These are phyloP conservation scores for Fistulifera solaris DNA, from an alignment of 108 stramenopile genomes.

Conservation along the genomic window DNA sequence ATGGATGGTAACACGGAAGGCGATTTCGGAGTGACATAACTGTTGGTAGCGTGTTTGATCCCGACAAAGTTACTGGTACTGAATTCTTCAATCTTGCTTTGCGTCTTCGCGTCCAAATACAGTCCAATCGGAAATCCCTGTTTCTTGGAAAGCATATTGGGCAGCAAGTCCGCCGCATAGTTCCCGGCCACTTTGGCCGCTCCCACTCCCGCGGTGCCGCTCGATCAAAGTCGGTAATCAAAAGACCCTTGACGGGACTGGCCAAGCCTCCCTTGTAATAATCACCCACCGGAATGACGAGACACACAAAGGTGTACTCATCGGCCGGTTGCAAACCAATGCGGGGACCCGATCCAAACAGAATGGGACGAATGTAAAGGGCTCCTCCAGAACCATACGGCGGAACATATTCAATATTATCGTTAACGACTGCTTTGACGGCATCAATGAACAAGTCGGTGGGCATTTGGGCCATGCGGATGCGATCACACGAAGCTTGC, in stretches of 20 bases:
- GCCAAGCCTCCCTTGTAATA: conserved; percentile 96
- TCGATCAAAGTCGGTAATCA: conserved; percentile 93
- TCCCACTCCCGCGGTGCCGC: conserved; percentile 97
- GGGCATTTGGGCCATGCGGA: conserved; percentile 87
- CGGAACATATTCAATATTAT: conserved; percentile 95
- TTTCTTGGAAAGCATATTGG: conserved; percentile 92
- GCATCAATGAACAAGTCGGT: conserved; percentile 85
- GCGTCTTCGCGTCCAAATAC: conserved; percentile 93
- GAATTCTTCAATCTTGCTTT: conserved; percentile 91
- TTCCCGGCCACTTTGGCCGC: conserved; percentile 96
- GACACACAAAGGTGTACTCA: conserved; percentile 91
- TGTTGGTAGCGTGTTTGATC: conserved; percentile 67
- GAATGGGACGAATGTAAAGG: conserved; percentile 92
- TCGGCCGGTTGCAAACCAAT: conserved; percentile 97
- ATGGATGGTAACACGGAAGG: conserved; percentile 87
- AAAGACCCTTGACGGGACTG: conserved; percentile 78
- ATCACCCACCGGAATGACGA: conserved; percentile 95
- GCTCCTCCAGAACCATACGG: conserved; percentile 92
- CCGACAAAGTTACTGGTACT: conserved; percentile 98
- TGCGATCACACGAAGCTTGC: conserved; percentile 68
- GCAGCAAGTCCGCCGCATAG: conserved; percentile 96
- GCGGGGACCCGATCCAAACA: conserved; percentile 91
- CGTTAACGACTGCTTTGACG: conserved; percentile 73
- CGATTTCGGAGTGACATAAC: conserved; percentile 88
- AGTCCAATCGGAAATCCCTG: conserved; percentile 94